Conservation (phyloP, 2,329 filamentous ascomycete species). For the Cryphonectria radicalis region DNA sequence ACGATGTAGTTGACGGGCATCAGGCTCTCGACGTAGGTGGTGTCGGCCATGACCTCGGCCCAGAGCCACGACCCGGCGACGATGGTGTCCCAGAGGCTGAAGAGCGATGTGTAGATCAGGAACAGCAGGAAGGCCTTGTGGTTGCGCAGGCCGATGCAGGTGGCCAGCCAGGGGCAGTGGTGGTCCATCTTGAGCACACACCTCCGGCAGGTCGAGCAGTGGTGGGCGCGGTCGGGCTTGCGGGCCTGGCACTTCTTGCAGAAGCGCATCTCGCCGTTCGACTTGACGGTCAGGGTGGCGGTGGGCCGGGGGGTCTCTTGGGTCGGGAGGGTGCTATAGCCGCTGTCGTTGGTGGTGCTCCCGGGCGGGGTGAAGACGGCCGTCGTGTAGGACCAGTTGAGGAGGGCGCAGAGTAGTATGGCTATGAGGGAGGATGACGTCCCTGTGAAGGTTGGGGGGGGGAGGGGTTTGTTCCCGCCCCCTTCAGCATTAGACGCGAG, state of each 20-base stretch:
- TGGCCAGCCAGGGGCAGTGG: constrained; percentile 97
- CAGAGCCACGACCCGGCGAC: constrained; percentile 83
- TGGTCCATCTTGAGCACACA: constrained; percentile 99
- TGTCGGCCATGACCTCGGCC: constrained; percentile 75
- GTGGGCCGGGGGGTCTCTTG: constrained; percentile 61
- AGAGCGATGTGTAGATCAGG: constrained; percentile 84
- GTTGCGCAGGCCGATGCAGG: constrained; percentile 90
- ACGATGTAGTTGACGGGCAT: constrained; percentile 92
- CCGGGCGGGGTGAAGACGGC: constrained; percentile 94
- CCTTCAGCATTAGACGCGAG: too few species aligned
- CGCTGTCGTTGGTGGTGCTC: constrained; percentile 64
- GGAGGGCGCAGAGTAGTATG: constrained; percentile 72
- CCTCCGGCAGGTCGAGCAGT: constrained; percentile 91
- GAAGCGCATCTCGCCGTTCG: constrained; percentile 82
- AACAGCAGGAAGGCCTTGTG: constrained; percentile 96
- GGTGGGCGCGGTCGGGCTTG: constrained; percentile 94
- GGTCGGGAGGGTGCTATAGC: constrained; percentile 84
- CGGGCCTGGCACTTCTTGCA: constrained; percentile 97
- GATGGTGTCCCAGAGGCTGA: constrained; percentile 81
- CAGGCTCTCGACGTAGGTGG: constrained; percentile 72
- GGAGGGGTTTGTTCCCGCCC: not conserved
- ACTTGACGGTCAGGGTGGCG: constrained; percentile 88
- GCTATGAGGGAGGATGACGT: constrained; percentile 64
- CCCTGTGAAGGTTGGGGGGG: constrained; percentile 44
- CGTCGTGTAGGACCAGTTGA: constrained; percentile 88